Evolutionary conservation across 2,329 filamentous ascomycete species (phyloP).

Genomic region (Ceratocystiopsis sp.): DNA sequence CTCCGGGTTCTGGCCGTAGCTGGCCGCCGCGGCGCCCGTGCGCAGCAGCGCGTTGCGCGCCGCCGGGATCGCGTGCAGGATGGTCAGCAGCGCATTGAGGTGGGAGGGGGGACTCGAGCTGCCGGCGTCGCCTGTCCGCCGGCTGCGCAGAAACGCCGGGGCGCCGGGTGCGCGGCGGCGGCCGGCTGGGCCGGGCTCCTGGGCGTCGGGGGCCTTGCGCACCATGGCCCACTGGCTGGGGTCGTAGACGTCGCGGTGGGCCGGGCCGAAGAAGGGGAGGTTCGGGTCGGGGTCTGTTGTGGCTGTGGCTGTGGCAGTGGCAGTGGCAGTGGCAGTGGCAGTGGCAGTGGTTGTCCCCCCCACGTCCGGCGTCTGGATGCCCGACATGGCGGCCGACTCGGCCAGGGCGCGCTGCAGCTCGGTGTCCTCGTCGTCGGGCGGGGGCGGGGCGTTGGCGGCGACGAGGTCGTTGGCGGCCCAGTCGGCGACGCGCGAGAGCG

Average conservation of each 20-base stretch:
- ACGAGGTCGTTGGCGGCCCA: slow-evolving; percentile 22
- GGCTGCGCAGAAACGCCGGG: slow-evolving; percentile 35
- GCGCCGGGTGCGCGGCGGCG: slow-evolving; percentile 24
- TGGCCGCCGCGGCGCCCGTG: slow-evolving; percentile 21
- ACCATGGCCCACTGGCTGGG: slow-evolving; percentile 43
- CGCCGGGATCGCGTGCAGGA: slow-evolving; percentile 42
- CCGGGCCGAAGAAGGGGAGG: slow-evolving; percentile 39
- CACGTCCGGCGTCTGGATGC: slow-evolving; percentile 30
- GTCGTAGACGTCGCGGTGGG: slow-evolving; percentile 38
- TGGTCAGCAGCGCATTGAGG: slow-evolving; percentile 37
- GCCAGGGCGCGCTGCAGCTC: slow-evolving; percentile 39
- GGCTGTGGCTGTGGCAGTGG: slow-evolving; percentile 17
- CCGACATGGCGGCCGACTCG: slow-evolving; percentile 36
- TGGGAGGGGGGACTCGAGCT: too few relatives aligned
- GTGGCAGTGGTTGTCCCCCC: slow-evolving; percentile 24
- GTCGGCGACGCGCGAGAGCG: slow-evolving; percentile 33
- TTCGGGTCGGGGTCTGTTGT: slow-evolving; percentile 8
- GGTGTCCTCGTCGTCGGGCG: slow-evolving; percentile 30
- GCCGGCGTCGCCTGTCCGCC: slow-evolving; percentile 12
- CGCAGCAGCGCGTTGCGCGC: slow-evolving; percentile 37
- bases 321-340: too few relatives aligned
- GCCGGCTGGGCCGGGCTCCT: slow-evolving; percentile 24
- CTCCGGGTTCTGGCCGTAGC: slow-evolving; percentile 37
- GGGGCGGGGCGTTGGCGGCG: slow-evolving; percentile 12
- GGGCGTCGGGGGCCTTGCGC: slow-evolving; percentile 17